Base-by-base conservation (phyloP, 176 grass and related monocot species). In the Hsuehochloa calcarea region DNA sequence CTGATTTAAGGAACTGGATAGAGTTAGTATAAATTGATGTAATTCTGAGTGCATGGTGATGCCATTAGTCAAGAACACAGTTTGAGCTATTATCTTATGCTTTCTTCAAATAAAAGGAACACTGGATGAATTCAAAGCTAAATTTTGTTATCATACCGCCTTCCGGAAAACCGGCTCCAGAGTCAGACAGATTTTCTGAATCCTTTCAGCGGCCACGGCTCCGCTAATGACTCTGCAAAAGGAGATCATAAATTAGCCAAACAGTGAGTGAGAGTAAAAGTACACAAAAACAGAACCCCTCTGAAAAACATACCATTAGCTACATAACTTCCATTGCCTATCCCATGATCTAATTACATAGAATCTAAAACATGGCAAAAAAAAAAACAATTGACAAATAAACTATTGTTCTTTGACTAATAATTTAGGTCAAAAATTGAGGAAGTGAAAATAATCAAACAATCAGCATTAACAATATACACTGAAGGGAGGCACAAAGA, bases 141-240 rank as follows among this genome's bases (percentile, higher is more conserved):
- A 50, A 54, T 74, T 74, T 74, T 74, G 15, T 35, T 74, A 59
- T 12, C 29, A 0, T 83, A 83, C 80, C 80, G 40, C 14, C 25
- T 19, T 82, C 22, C 80, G 80, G 14, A 83, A 4, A 55, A 27
- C 13, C 11, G 80, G 80, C 43, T 83, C 80, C 16, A 83, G 40
- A 29, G 4, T 27, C n/a, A 20, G 7, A 72, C 68, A 17, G 13
- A 83, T 17, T 59, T 72, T 61, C 49, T 61, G 38, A 29, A 72
- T 44, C 13, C 37, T 44, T 62, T 72, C 51, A 12, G 50, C 8
- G 5, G 17, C 39, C 37, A 46, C 23, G 39, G 25, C 68, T 62
- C 25, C 80, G 4, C 49, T 62, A 4, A 47, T 61, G 5, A 83
- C 8, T 60, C 68, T 63, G 80, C 19, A 26, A 69, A n/a, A 45